Percentiles rank a stretch among this genome's conserved stretches.
Conservation (phyloP, 805 yeast species). For the Metschnikowia peoriensis region DNA sequence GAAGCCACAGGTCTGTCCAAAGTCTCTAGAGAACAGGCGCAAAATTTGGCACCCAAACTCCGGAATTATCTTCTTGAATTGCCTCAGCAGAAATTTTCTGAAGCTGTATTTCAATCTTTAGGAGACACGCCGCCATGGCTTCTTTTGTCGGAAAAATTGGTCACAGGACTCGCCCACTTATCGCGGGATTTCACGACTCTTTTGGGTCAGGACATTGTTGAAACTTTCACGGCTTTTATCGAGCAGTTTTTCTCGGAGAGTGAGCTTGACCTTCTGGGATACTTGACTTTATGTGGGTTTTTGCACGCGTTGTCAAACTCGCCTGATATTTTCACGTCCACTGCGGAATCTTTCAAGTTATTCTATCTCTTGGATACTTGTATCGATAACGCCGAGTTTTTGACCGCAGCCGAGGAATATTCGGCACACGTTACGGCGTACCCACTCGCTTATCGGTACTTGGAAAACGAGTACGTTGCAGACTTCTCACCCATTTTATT, state of each 20-base stretch:
- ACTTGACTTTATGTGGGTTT: conserved; percentile 36
- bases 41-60: conserved; percentile 42
- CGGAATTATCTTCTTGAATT: conserved; percentile 47
- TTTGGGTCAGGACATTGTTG: conserved; percentile 25
- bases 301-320: conserved; percentile 29
- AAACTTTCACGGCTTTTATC: conserved; percentile 28
- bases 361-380: conserved; percentile 34
- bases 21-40: conserved; percentile 40
- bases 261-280: conserved; percentile 28
- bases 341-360: conserved; percentile 27
- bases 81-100: conserved; percentile 44
- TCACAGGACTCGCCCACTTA: conserved; percentile 32
- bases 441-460: conserved; percentile 13
- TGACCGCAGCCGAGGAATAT: conserved; percentile 35
- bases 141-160: conserved; percentile 30
- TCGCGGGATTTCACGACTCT: conserved; percentile 24
- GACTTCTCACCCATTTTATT: conserved; percentile 37
- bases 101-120: conserved; percentile 29
- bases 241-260: conserved; percentile 22
- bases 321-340: conserved; percentile 26
- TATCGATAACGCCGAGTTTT: conserved; percentile 39
- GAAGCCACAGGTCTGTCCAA: conserved; percentile 11
- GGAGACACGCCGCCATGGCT: conserved; percentile 33
- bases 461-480: conserved; percentile 26
- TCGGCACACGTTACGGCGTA: conserved; percentile 17